A percentile compares a stretch with the other conserved stretches of the same genome.
Evolutionary conservation across 169 alveolate genomes (phyloP).

Genomic region (Plasmodium cynomolgi): DNA sequence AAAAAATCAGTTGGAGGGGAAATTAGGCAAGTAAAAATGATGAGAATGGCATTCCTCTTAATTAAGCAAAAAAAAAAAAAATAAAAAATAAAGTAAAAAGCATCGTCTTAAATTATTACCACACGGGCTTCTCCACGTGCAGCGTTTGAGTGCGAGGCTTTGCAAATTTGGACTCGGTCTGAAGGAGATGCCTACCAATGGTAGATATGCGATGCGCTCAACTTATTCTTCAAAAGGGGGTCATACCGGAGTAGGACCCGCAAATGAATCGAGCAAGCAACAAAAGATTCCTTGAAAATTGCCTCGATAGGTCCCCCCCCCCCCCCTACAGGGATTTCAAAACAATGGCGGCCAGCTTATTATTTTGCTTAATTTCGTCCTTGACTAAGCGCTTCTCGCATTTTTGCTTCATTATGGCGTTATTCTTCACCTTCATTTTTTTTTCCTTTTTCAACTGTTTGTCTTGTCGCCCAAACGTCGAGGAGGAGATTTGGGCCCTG

Average conservation of each 20-base stretch:
- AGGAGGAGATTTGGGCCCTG: slow-evolving; percentile 61
- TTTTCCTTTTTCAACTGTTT: slow-evolving; percentile 47
- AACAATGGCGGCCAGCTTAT: slow-evolving; percentile 39
- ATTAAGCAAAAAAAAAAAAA: not conserved
- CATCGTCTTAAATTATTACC: not conserved
- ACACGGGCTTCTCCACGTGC: not conserved
- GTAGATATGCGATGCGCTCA: not conserved
- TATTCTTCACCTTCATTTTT: slow-evolving; percentile 17
- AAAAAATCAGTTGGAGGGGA: not conserved
- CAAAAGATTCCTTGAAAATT: not conserved
- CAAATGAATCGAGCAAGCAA: not conserved
- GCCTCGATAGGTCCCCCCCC: not conserved
- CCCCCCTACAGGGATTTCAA: slow-evolving; percentile 3
- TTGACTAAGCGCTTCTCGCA: slow-evolving; percentile 36
- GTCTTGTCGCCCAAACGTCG: slow-evolving; percentile 51
- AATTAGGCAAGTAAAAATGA: not conserved
- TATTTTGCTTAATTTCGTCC: slow-evolving; percentile 56
- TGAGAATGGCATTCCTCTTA: not conserved
- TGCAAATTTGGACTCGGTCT: not conserved
- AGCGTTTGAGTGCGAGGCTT: not conserved
- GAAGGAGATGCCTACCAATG: not conserved
- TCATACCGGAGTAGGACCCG: not conserved
- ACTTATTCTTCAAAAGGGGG: not conserved
- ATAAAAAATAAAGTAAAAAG: not conserved
- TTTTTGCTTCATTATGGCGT: slow-evolving; percentile 21